Percentiles rank a stretch among this genome's conserved stretches.
phyloP scores from a whole-genome alignment of 805 yeast species.

The Vanderwaltozyma polyspora region DNA sequence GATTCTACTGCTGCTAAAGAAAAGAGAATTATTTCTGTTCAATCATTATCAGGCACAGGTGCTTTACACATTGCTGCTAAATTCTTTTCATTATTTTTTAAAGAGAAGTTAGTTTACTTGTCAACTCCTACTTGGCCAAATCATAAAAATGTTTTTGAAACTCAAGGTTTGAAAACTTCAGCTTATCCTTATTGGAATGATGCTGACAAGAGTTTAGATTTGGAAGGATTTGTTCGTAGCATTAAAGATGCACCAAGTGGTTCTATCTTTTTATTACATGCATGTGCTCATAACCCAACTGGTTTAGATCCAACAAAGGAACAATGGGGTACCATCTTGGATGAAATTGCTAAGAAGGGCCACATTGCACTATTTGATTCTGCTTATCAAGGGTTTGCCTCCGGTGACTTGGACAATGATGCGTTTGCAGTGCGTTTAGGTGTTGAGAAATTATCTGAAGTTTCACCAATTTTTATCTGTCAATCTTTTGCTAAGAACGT shows the following conservation, averaged over 20 bases:
- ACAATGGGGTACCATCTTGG: conserved; percentile 68
- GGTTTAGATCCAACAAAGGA: conserved; percentile 84
- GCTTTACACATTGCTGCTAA: conserved; percentile 83
- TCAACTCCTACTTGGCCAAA: conserved; percentile 98
- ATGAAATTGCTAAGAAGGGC: conserved; percentile 44
- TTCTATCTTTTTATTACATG: conserved; percentile 74
- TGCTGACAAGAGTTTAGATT: conserved; percentile 55
- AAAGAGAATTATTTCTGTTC: conserved; percentile 67
- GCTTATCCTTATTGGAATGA: conserved; percentile 82
- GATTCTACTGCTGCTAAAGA: conserved; percentile 45
- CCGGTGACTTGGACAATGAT: conserved; percentile 74
- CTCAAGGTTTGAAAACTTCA: conserved; percentile 54
- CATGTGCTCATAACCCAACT: conserved; percentile 97
- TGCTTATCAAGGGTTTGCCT: conserved; percentile 96
- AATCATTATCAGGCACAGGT: conserved; percentile 93
- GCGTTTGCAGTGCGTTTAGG: conserved; percentile 67
- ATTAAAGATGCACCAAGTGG: conserved; percentile 62
- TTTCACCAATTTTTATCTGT: conserved; percentile 61
- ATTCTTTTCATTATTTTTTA: conserved; percentile 24
- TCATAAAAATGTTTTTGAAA: conserved; percentile 72
- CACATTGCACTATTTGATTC: conserved; percentile 84
- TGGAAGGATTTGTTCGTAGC: conserved; percentile 53
- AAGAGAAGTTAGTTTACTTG: conserved; percentile 42
- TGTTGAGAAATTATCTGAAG: conserved; percentile 33
- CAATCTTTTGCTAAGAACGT: conserved; percentile 95